Evolutionary conservation across 1,284 basidiomycete species (phyloP).

Genomic region (Cutaneotrichosporon sp.): DNA sequence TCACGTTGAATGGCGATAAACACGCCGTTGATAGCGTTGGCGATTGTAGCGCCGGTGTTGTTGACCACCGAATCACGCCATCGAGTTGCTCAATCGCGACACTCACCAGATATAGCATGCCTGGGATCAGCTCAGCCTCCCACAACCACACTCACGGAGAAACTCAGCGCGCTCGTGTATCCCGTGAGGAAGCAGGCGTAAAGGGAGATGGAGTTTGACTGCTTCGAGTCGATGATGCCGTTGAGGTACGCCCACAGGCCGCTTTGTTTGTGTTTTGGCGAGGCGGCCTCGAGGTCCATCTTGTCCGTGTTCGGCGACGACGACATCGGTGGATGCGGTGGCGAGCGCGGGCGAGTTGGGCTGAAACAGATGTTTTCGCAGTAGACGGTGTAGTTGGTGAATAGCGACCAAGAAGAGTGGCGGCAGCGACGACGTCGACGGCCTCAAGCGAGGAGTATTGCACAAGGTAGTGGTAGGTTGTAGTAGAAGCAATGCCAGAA

Average conservation of each 20-base stretch:
- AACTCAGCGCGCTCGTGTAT: conserved; percentile 67
- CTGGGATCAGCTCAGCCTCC: neutral
- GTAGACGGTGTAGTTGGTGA: no score
- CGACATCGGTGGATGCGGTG: neutral
- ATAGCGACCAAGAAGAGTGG: no score
- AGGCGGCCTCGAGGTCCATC: conserved; percentile 1
- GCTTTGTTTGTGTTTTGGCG: neutral
- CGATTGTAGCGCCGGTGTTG: neutral
- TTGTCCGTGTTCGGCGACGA: neutral
- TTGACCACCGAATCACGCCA: no score
- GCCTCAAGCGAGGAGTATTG: no score
- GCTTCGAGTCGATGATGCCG: conserved; percentile 54
- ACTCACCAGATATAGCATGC: conserved; percentile 5
- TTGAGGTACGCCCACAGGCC: neutral
- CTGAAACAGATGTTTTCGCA: no score
- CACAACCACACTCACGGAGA: conserved; percentile 50
- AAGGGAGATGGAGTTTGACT: conserved; percentile 58
- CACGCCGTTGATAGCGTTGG: neutral
- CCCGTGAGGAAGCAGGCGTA: conserved; percentile 82
- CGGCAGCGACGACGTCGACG: no score
- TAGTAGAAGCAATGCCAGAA: no score
- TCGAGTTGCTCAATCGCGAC: no score
- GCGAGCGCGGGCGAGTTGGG: no score
- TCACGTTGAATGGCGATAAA: neutral
- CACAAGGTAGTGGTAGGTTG: no score